Conservation (phyloP, 768 basidiomycete species). For the Agaricus subrufescens region DNA sequence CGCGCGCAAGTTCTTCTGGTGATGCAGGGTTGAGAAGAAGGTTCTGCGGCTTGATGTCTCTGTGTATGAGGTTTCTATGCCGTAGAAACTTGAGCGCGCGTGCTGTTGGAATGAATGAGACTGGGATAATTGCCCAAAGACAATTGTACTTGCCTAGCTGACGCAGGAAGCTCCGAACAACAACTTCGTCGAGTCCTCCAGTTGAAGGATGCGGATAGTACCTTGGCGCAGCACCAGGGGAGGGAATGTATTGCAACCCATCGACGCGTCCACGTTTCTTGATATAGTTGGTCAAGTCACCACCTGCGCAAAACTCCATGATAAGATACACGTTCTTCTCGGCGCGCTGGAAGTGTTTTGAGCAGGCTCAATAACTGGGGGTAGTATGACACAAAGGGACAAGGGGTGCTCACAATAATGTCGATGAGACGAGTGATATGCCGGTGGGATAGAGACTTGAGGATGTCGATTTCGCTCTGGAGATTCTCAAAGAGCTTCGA, state of each 20-base stretch:
- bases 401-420: conserved; percentile 62
- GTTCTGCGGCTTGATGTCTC: conserved; percentile 99
- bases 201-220: conserved; percentile 90
- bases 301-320: conserved; percentile 96
- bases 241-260: conserved; percentile 76
- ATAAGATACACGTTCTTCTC: conserved; percentile 87
- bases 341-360: conserved; percentile 46
- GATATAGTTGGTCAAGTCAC: conserved; percentile 95
- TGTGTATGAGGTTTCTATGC: conserved; percentile 84
- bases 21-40: conserved; percentile 83
- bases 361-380: conserved; percentile 2
- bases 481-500: conserved; percentile 94
- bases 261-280: conserved; percentile 95
- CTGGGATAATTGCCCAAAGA: not conserved
- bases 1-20: conserved; percentile 72
- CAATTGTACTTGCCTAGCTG: conserved; percentile 64
- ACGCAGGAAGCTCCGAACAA: conserved; percentile 86
- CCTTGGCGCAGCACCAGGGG: conserved; percentile 61
- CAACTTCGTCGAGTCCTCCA: conserved; percentile 87
- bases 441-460: conserved; percentile 88
- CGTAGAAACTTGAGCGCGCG: conserved; percentile 92
- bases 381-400: conserved; percentile 15
- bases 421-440: conserved; percentile 93
- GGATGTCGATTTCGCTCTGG: conserved; percentile 96
- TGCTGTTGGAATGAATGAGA: conserved; percentile 39